phyloP scores from a whole-genome alignment of 148 eudicot genomes.

The Camellia granthamiana region DNA sequence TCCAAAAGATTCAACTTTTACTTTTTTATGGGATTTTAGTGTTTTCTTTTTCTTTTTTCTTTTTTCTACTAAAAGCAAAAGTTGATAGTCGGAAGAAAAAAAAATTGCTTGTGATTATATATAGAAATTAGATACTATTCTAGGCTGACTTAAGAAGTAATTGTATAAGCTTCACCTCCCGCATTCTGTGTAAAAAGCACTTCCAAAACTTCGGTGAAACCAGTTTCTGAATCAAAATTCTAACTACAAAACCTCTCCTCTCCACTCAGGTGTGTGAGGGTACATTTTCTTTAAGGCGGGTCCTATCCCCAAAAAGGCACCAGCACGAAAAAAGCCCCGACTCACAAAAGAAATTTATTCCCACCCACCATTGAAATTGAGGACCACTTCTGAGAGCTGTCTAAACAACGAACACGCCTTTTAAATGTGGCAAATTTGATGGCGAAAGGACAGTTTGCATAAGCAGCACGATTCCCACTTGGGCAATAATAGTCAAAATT shows the following conservation, averaged over 20 bases:
- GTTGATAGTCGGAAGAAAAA: not conserved
- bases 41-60: no score
- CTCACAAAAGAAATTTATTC: slow-evolving; percentile 8
- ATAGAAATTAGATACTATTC: no score
- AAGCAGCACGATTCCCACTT: not conserved
- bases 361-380: not conserved
- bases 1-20: no score
- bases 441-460: not conserved
- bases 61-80: no score
- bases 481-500: not conserved
- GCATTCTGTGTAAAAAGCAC: not conserved
- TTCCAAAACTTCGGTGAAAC: not conserved
- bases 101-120: not conserved
- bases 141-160: not conserved
- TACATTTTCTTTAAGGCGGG: slow-evolving; percentile 2
- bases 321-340: not conserved
- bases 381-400: slow-evolving; percentile 18
- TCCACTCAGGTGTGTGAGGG: not conserved
- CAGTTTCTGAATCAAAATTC: not conserved
- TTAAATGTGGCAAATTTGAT: not conserved
- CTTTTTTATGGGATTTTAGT: no score
- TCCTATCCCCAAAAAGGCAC: not conserved
- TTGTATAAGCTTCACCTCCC: not conserved
- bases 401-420: not conserved
- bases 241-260: slow-evolving; percentile 1